Evolutionary conservation across 2,329 filamentous ascomycete species (phyloP), one percentile per base, ranked within the genome.

Genomic region (Pyrenochaeta sp.): DNA sequence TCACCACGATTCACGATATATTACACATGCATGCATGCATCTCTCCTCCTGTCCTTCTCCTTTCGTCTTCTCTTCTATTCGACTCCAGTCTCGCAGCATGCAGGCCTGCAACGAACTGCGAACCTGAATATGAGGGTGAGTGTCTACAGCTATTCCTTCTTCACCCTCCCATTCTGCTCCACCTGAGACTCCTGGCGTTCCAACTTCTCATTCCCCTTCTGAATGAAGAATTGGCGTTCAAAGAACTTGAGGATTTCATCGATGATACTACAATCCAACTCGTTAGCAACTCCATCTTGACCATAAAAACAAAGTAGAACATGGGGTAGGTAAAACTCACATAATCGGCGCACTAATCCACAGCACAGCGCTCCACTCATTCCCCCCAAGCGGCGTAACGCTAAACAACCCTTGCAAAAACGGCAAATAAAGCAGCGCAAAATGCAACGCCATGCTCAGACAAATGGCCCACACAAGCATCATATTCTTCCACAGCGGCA

Each of bases 401-500:
- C 91, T 91, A 82, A 99, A 99, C 58, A 99, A 81, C 7, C 82
- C 83, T 80, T 97, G 94, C 58, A 99, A 81, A 80, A 97, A 88
- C 0, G 96, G 95, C 2, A 90, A 90, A 80, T 99, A 99, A 37
- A 99, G 85, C 49, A 99, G 89, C 25, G 89, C 91, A 78, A 98
- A 97, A 84, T 99, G 95, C 55, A 99, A 85, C 0, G 88, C 88
- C 95, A 99, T 99, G 39, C 92, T 96, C 62, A 99, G 83, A 10
- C 86, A 84, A 74, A 99, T 97, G 62, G 95, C 96, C 72, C 96
- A 97, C 54, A 99, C 92, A 19, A 99, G 89, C 85, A 97, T 95
- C 90, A 97, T 95, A 82, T 99, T 99, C 75, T 94, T 88, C 94
- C 94, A 97, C n/a, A 99, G 83, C 9, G 93, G 94, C 62, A 99